Evolutionary conservation across 805 yeast genomes (phyloP), one percentile per base, ranked within the genome.

Genomic region (Ogataea kodamae): DNA sequence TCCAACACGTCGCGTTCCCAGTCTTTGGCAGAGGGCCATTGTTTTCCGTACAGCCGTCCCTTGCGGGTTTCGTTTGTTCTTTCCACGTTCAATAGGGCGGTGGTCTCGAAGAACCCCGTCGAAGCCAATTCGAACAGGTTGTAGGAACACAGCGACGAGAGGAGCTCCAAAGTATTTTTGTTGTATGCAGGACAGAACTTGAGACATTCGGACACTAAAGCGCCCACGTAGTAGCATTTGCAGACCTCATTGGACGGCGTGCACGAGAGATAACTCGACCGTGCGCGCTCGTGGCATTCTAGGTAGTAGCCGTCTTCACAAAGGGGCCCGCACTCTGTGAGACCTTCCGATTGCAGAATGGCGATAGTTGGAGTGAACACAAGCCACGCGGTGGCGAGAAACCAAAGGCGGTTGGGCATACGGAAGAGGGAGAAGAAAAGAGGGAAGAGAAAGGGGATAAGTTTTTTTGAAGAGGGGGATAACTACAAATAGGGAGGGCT

Each of bases 181-280:
- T 49, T 48, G 26, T 43, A 44, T 13, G 46, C 52, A 9, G 44
- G 46, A 38, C 59, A 54, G 27, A 38, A 50, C n/a, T 41, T 43
- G 16, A 43, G 36, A 30, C 58, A 54, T 14, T 43, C 41, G 5
- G 48, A 29, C 3, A 48, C 12, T 22, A 54, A 28, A 9, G 48
- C 46, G 3, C 56, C 55, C 6, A 52, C 35, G 30, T 53, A 53
- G 32, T 54, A 54, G 28, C 58, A 54, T 25, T 49, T 45, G 43
- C 59, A 54, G 9, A 51, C 39, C 25, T 46, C 46, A 25, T 52
- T 49, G 15, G 40, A 25, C 6, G 28, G 20, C 2, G 45, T 35
- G 30, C 54, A 51, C 5, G 39, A 36, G 5, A 40, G 25, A 30
- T 49, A 51, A 3, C 48, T 41, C 12, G 40, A 33, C 23, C 30